Evolutionary conservation across 148 eudicot species (phyloP).

Genomic region (Fagopyrum homotropicum): DNA sequence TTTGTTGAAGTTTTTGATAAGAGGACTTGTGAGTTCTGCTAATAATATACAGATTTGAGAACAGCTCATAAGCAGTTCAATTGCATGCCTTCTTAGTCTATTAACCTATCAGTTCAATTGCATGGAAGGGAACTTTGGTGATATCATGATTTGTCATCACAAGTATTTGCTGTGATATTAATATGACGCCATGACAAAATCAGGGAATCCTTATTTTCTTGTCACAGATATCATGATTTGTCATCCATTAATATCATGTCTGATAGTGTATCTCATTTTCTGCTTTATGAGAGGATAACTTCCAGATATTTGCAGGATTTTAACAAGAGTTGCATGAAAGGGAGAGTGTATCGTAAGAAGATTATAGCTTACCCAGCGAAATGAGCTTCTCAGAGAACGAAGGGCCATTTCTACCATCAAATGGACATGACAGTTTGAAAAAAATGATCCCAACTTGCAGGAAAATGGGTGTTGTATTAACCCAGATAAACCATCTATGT

Average conservation of each 20-base stretch:
- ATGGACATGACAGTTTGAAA: background rate
- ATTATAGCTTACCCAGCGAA: background rate
- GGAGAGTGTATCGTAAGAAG: background rate
- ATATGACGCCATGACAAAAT: no score
- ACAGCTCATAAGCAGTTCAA: background rate
- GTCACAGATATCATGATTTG: no score
- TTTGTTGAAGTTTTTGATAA: background rate
- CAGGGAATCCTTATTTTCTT: no score
- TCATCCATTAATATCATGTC: no score
- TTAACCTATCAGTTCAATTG: no score
- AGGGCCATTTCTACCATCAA: conserved; percentile 3
- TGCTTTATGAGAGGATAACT: background rate
- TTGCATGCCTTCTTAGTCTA: background rate
- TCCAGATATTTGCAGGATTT: background rate
- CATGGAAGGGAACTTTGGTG: background rate
- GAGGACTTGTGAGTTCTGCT: background rate
- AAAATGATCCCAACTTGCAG: background rate
- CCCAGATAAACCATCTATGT: background rate
- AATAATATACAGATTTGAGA: background rate
- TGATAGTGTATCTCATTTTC: no score
- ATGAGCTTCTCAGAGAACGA: background rate
- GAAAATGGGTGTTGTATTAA: background rate
- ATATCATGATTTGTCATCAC: background rate
- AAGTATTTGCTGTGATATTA: background rate
- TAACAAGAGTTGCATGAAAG: background rate